Percentiles rank a stretch among this genome's conserved stretches.
These are phyloP conservation scores for Lobosporangium transversale DNA, from an alignment of 192 early-diverging fungal species.

Conservation along the genomic window DNA sequence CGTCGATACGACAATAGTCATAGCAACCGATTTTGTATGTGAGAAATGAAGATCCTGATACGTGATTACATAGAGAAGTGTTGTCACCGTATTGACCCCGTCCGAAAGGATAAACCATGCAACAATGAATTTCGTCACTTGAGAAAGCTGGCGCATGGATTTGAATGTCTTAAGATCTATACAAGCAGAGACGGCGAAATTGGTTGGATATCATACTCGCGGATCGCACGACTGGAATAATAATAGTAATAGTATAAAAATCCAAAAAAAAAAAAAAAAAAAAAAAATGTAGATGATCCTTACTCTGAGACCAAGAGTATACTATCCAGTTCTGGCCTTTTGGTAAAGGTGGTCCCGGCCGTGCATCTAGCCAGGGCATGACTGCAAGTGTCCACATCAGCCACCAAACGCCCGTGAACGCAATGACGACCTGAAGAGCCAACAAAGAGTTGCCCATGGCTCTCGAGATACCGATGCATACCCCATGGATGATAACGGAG, in stretches of 20 bases:
- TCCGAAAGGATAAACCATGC: slow-evolving; percentile 78
- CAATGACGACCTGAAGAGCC: slow-evolving; percentile 53
- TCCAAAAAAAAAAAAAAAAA: neutral
- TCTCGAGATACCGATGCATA: slow-evolving; percentile 47
- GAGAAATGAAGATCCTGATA: slow-evolving; percentile 62
- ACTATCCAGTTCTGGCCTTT: slow-evolving; percentile 52
- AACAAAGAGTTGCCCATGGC: slow-evolving; percentile 42
- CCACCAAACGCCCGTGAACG: slow-evolving; percentile 62
- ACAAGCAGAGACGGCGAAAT: too few relatives aligned
- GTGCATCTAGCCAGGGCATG: slow-evolving; percentile 46
- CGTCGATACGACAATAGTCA: slow-evolving; percentile 58
- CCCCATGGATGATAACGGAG: slow-evolving; percentile 15
- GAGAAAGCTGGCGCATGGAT: slow-evolving; percentile 54
- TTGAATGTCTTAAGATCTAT: slow-evolving; percentile 52
- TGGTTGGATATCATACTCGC: too few relatives aligned
- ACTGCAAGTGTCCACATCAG: slow-evolving; percentile 51
- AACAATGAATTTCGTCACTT: slow-evolving; percentile 65
- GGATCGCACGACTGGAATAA: neutral
- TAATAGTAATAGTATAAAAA: neutral
- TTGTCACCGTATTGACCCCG: slow-evolving; percentile 59
- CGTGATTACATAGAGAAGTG: slow-evolving; percentile 67
- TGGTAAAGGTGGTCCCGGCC: slow-evolving; percentile 60
- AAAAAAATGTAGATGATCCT: neutral
- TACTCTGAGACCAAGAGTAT: slow-evolving; percentile 54
- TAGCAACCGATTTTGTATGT: slow-evolving; percentile 57